phyloP scores from a whole-genome alignment of 371 early-diverging fungal species.

The Mucor mucedo region DNA sequence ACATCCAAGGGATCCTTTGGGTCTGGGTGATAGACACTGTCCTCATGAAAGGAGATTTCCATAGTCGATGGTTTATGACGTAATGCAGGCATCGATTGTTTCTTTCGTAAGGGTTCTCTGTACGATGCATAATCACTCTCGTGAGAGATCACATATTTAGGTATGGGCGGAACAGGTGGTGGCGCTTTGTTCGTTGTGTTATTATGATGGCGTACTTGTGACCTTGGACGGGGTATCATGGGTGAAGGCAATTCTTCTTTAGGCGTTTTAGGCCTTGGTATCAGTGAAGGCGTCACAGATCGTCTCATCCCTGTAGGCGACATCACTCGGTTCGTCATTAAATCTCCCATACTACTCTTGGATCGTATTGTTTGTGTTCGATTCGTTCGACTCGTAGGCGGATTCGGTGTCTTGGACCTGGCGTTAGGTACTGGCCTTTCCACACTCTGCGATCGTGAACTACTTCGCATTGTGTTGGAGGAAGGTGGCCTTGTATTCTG shows the following conservation, averaged over 20 bases:
- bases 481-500: not conserved
- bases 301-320: slow-evolving; percentile 26
- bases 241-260: slow-evolving; percentile 2
- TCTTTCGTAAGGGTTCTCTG: slow-evolving; percentile 22
- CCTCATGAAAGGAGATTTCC: slow-evolving; percentile 19
- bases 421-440: slow-evolving; percentile 1
- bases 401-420: slow-evolving; percentile 42
- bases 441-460: not conserved
- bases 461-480: not conserved
- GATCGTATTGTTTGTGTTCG: slow-evolving; percentile 16
- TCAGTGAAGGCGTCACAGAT: slow-evolving; percentile 50
- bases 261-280: slow-evolving; percentile 56
- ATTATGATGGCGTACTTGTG: slow-evolving; percentile 7
- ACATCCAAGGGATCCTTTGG: slow-evolving; percentile 60
- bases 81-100: slow-evolving; percentile 36
- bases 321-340: slow-evolving; percentile 10
- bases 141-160: slow-evolving; percentile 12
- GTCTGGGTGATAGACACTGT: slow-evolving; percentile 43
- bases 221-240: slow-evolving; percentile 21
- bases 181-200: slow-evolving; percentile 11
- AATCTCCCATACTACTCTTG: slow-evolving; percentile 42
- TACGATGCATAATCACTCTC: slow-evolving; percentile 3
- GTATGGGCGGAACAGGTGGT: slow-evolving; percentile 40
- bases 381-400: slow-evolving; percentile 22
- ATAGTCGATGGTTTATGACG: not conserved